These are phyloP conservation scores for Alisma plantagoaquatica DNA, from an alignment of 106 monocot genomes.

Conservation along the genomic window DNA sequence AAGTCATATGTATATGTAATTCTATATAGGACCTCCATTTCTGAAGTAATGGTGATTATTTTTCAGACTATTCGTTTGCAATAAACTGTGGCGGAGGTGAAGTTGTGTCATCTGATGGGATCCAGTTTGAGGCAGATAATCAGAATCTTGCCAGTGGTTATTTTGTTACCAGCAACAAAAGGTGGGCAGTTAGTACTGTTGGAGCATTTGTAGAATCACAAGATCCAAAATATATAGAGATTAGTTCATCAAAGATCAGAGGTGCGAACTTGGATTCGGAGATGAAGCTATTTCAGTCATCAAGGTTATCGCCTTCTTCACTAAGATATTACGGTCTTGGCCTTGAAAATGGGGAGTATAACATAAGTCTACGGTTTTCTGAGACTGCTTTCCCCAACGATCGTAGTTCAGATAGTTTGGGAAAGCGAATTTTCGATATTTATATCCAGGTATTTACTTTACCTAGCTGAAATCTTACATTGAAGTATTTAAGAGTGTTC, in stretches of 20 bases:
- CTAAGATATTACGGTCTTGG: constrained; percentile 89
- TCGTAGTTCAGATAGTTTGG: constrained; percentile 43
- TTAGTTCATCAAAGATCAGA: constrained; percentile 30
- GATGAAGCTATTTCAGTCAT: constrained; percentile 64
- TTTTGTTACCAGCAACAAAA: constrained; percentile 35
- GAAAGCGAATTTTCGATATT: constrained; percentile 80
- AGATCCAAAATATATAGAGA: constrained; percentile 30
- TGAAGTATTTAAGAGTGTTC: too few relatives aligned
- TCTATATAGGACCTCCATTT: too few relatives aligned
- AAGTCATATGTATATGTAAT: too few relatives aligned
- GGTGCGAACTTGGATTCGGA: constrained; percentile 55
- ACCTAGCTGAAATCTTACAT: too few relatives aligned
- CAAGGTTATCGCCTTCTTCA: constrained; percentile 69
- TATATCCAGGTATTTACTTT: constrained; percentile 56
- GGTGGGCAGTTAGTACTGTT: constrained; percentile 74
- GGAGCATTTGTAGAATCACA: constrained; percentile 45
- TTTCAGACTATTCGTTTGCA: constrained; percentile 60
- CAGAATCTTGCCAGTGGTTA: constrained; percentile 57
- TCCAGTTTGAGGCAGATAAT: constrained; percentile 45
- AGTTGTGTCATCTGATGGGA: constrained; percentile 34
- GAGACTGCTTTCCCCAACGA: constrained; percentile 35
- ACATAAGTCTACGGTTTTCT: constrained; percentile 50
- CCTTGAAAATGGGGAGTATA: constrained; percentile 86
- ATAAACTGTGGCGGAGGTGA: constrained; percentile 69
- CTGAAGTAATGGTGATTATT: too few relatives aligned